A percentile compares a stretch with the other conserved stretches of the same genome.
Conservation (phyloP, 225 moss, liverwort and hornwort genomes). For the Marchantia polymorpha region DNA sequence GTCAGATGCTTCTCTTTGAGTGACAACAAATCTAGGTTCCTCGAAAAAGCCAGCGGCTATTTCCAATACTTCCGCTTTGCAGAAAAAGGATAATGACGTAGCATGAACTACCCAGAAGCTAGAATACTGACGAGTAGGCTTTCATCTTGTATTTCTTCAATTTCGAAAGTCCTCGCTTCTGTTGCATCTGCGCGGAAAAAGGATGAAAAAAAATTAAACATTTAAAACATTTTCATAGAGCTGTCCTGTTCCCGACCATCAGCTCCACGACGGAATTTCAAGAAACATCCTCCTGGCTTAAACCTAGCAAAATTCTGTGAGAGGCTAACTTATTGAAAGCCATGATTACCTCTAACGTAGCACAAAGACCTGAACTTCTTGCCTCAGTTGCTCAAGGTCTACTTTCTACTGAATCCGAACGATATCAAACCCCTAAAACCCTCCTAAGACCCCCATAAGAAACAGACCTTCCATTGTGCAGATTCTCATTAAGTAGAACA, state of each 20-base stretch:
- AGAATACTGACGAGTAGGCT: conserved; percentile 80
- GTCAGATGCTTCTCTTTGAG: neutral
- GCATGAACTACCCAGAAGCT: conserved; percentile 29
- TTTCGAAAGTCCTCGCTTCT: conserved; percentile 68
- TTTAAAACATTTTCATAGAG: neutral
- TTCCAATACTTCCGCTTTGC: neutral
- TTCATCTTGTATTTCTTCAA: conserved; percentile 94
- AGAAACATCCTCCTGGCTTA: neutral
- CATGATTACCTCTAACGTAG: no score
- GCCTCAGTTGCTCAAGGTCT: no score
- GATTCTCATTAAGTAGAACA: no score
- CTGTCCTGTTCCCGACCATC: neutral
- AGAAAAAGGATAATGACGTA: conserved; percentile 11
- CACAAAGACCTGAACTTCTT: no score
- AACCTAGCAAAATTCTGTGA: no score
- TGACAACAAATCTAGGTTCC: neutral
- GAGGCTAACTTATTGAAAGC: no score
- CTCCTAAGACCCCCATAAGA: no score
- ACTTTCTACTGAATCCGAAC: no score
- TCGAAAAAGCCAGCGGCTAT: neutral
- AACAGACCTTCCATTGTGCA: no score
- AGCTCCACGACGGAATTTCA: neutral
- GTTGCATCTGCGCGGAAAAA: conserved; percentile 59
- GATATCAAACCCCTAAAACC: no score
- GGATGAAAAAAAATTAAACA: neutral